A percentile compares a stretch with the other conserved stretches of the same genome.
phyloP scores from a whole-genome alignment of 108 stramenopile genomes.

The Pseudonitzschia multiseries region DNA sequence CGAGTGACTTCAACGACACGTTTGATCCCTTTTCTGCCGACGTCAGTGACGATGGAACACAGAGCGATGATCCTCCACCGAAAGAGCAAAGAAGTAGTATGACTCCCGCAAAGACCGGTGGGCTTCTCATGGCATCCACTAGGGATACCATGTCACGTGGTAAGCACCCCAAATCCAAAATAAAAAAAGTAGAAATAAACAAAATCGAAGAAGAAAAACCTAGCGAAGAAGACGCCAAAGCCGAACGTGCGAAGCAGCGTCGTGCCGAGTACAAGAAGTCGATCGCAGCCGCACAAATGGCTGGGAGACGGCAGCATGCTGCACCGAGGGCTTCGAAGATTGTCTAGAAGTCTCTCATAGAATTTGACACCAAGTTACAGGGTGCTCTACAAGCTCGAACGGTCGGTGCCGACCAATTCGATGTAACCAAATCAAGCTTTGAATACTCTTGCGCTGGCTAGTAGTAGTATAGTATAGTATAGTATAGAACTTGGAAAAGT shows the following conservation, averaged over 20 bases:
- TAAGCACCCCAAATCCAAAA: background rate
- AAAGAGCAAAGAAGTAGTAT: background rate
- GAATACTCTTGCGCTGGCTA: too few species aligned
- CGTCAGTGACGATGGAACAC: background rate
- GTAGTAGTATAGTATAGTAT: too few species aligned
- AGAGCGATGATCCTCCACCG: background rate
- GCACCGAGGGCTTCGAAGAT: too few species aligned
- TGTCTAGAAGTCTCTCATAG: too few species aligned
- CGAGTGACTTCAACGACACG: background rate
- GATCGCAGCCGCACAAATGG: background rate
- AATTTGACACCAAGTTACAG: too few species aligned
- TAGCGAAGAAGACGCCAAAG: background rate
- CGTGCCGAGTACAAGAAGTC: conserved; percentile 9
- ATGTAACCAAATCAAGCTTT: too few species aligned
- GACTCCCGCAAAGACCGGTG: background rate
- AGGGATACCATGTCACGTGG: background rate
- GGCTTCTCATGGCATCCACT: background rate
- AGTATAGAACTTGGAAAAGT: too few species aligned
- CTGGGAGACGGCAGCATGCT: background rate
- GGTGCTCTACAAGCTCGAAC: too few species aligned
- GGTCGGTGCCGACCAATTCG: too few species aligned
- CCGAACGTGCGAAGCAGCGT: conserved; percentile 3
- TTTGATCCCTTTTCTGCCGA: background rate
- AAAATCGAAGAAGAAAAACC: background rate
- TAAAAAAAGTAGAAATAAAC: background rate